Evolutionary conservation across 2,329 filamentous ascomycete species (phyloP), one percentile per base, ranked within the genome.

Genomic region (Alternaria panax): DNA sequence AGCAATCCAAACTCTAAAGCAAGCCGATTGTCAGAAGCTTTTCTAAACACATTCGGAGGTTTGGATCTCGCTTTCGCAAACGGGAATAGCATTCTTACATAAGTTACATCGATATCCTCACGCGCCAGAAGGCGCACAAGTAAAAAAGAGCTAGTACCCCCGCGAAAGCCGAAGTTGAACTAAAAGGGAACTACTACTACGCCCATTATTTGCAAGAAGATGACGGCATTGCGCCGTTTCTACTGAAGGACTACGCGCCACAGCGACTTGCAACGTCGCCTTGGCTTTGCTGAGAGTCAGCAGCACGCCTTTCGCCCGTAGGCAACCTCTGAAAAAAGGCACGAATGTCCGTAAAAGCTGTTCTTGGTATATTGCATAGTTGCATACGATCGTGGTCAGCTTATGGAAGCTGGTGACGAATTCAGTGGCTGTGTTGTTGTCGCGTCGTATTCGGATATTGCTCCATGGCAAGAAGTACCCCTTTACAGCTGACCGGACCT

Each of bases 21-120:
- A 4, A 5, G 8, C 0, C 12, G 32, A 7, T 5, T 2, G 14
- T 4, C 32, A 34, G 1, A 0, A n/a, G 7, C 1, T 12, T 5
- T n/a, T 34, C 4, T 1, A 34, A 34, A 8, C 0, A n/a, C 32
- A 6, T 7, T n/a, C n/a, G 1, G 14, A 6, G 1, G 14, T 0
- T 34, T 8, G 5, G 7, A 34, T n/a, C 16, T 3, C 14, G 14
- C 32, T 34, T 6, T n/a, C 5, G 14, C 6, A 14, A 8, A 34
- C 1, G 32, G 8, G 7, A 7, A 34, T n/a, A 7, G 32, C 14
- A n/a, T 34, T 2, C 16, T 2, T n/a, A 6, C 0, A n/a, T 14
- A n/a, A 6, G 6, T 1, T 2, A 34, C 32, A 34, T 6, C 16
- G 6, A 34, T 34, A 4, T n/a, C 2, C 2, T 5, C 30, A 2